Evolutionary conservation across 306 rosid species (phyloP).

Genomic region (Lagenaria siceraria): DNA sequence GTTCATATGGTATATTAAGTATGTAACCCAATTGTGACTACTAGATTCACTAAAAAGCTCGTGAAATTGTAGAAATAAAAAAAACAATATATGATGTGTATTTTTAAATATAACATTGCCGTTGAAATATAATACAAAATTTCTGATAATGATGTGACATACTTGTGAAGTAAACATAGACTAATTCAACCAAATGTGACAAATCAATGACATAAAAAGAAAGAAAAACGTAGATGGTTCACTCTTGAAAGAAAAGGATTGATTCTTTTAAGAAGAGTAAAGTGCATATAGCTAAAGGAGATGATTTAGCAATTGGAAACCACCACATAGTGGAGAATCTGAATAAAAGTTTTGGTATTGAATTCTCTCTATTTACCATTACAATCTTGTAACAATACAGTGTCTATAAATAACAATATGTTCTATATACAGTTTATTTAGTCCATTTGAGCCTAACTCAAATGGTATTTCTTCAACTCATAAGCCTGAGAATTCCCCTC

Average conservation of each 20-base stretch:
- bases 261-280: not conserved
- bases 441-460: not conserved
- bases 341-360: not conserved
- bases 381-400: not conserved
- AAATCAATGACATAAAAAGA: too few species aligned
- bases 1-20: too few species aligned
- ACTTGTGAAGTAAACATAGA: too few species aligned
- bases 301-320: not conserved
- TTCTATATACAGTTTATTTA: not conserved
- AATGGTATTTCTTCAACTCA: not conserved
- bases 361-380: not conserved
- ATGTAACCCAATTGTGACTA: too few species aligned
- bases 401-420: not conserved
- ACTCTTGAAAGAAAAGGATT: not conserved
- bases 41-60: too few species aligned
- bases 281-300: not conserved
- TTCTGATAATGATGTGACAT: too few species aligned
- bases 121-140: too few species aligned
- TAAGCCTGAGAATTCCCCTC: not conserved
- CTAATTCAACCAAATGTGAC: too few species aligned
- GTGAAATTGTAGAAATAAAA: too few species aligned
- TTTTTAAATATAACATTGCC: too few species aligned
- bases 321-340: not conserved
- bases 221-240: too few species aligned
- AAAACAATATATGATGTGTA: too few species aligned